Evolutionary conservation across 2,329 filamentous ascomycete genomes (phyloP), one percentile per base, ranked within the genome.

Genomic region (Domatiomyces catenatus): DNA sequence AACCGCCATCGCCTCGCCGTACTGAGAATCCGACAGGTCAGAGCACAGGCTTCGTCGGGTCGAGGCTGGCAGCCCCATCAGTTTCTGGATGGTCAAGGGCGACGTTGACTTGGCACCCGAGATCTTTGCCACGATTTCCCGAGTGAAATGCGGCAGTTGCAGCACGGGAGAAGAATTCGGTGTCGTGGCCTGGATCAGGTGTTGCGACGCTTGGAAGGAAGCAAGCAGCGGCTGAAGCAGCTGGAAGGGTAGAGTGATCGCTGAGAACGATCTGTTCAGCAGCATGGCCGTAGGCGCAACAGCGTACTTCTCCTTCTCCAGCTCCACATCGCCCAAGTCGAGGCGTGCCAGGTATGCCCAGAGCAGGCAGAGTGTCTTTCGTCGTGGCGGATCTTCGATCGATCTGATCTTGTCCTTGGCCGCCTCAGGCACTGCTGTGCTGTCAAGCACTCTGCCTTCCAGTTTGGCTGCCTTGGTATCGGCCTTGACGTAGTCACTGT

Each of bases 311-410:
- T 89, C 77, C 71, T 52, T 54, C 44, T 94, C 83, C 49, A 95
- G 74, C 28, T 76, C 74, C 49, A 77, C 67, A 61, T 94, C 88
- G 44, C 84, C 83, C 20, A 98, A 77, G 61, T 94, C 86, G 50
- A 94, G 74, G 46, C 92, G 84, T 54, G 86, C 86, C 46, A 96
- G 77, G 65, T 98, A 96, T 43, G 92, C 89, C 92, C 93, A 98
- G 15, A 98, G 74, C 51, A 98, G 75, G 48, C 84, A 86, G 44
- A 96, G 74, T 6, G 87, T 83, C 74, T 96, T 96, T 62, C 92
- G 78, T 58, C 86, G 82, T 20, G 80, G 76, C 42, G 83, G 81
- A 58, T 84, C 83, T 47, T 96, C 92, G 52, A 94, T 69, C 58
- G 88, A 80, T 62, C 86, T 80, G 6, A 98, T 74, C 63, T 79